Conservation (phyloP, 148 eudicot genomes). For the Rhododendron molle region DNA sequence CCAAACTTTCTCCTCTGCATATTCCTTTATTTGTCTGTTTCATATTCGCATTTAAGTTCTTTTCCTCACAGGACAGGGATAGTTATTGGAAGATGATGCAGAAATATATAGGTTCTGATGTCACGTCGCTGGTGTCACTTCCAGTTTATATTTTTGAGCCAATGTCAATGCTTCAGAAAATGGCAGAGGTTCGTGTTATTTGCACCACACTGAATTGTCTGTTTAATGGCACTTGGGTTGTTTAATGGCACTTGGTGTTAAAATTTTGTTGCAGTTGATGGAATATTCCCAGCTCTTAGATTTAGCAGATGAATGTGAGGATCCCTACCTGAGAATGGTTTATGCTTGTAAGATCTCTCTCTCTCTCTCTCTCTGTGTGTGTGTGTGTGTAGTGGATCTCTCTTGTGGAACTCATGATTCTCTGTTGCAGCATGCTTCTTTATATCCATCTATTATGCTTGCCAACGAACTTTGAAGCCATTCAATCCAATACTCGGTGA, state of each 20-base stretch:
- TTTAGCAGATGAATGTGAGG: constrained; percentile 90
- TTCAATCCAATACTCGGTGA: constrained; percentile 99
- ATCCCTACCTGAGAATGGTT: constrained; percentile 89
- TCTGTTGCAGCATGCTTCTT: constrained; percentile 70
- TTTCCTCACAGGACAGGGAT: constrained; percentile 68
- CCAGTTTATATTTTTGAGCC: constrained; percentile 98
- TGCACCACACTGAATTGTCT: background rate
- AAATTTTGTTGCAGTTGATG: constrained; percentile 63
- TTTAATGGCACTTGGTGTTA: constrained; percentile 5
- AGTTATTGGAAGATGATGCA: constrained; percentile 99
- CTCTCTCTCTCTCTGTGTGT: background rate
- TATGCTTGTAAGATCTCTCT: constrained; percentile 58
- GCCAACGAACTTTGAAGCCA: constrained; percentile 97
- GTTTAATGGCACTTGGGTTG: too few species aligned
- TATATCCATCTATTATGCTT: constrained; percentile 80
- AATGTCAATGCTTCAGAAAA: constrained; percentile 96
- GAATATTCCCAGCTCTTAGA: constrained; percentile 87
- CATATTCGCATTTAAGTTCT: background rate
- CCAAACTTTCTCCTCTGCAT: background rate
- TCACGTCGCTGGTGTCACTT: constrained; percentile 95
- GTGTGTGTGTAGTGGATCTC: background rate
- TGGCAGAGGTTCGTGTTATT: constrained; percentile 84
- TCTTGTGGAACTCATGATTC: constrained; percentile 6
- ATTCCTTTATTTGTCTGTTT: background rate
- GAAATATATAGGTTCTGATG: constrained; percentile 89